A percentile compares a stretch with the other conserved stretches of the same genome.
Conservation (phyloP, 2,329 filamentous ascomycete species). For the Penicillium digitatum region DNA sequence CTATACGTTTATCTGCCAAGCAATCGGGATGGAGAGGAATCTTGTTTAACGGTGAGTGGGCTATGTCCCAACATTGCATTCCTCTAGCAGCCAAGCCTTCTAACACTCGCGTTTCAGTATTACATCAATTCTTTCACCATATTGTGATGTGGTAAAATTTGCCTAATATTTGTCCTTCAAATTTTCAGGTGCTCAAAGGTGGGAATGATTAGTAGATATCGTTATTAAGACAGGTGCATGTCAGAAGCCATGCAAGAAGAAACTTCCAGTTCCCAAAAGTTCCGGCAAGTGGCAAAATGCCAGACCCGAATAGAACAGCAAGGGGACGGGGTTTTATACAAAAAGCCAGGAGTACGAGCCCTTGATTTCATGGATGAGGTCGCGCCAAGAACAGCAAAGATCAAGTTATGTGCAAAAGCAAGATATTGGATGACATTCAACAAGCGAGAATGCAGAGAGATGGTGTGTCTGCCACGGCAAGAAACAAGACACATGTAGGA, state of each 20-base stretch:
- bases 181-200: neutral
- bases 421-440: conserved; percentile 11
- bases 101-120: conserved; percentile 31
- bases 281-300: neutral
- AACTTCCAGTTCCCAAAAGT: conserved; percentile 5
- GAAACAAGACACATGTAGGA: conserved; percentile 21
- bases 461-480: conserved; percentile 7
- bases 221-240: conserved; percentile 21
- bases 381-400: conserved; percentile 19
- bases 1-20: conserved; percentile 47
- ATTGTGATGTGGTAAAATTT: conserved; percentile 13
- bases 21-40: conserved; percentile 42
- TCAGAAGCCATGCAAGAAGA: conserved; percentile 9
- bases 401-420: conserved; percentile 23
- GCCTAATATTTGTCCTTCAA: neutral
- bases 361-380: conserved; percentile 17
- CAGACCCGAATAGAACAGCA: neutral
- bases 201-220: conserved; percentile 14
- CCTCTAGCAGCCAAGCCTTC: neutral
- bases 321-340: conserved; percentile 21
- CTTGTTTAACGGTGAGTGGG: conserved; percentile 44
- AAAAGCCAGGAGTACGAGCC: conserved; percentile 19
- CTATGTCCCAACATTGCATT: neutral
- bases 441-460: conserved; percentile 19
- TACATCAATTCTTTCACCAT: conserved; percentile 45